Percentiles rank a stretch among this genome's conserved stretches.
Evolutionary conservation across 441 rosid genomes (phyloP).

Genomic region (Theobroma grandiflorum): DNA sequence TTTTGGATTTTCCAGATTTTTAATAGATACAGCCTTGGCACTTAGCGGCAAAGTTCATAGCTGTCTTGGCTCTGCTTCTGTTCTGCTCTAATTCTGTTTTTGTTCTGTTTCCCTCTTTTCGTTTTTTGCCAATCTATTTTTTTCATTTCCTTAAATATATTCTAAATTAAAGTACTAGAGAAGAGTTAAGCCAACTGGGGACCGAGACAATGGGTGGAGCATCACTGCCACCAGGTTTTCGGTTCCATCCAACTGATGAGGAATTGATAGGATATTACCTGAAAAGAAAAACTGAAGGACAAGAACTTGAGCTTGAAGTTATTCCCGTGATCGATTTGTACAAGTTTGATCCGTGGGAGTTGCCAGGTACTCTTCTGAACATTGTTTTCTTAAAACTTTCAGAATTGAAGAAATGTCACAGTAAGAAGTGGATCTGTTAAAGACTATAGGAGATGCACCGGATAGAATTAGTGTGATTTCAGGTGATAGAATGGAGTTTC

Average conservation of each 20-base stretch:
- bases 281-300: conserved; percentile 67
- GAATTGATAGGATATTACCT: conserved; percentile 77
- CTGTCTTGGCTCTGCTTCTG: conserved; percentile 3
- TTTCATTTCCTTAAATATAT: background rate
- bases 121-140: background rate
- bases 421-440: background rate
- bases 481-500: background rate
- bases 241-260: conserved; percentile 77
- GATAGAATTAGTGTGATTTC: background rate
- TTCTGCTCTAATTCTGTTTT: conserved; percentile 14
- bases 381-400: background rate
- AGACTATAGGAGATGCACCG: background rate
- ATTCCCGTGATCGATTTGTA: conserved; percentile 79
- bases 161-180: background rate
- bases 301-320: conserved; percentile 82
- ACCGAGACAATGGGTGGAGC: conserved; percentile 62
- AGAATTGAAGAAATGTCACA: background rate
- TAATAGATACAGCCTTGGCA: conserved; percentile 60
- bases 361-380: conserved; percentile 61
- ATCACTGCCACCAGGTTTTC: conserved; percentile 84
- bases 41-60: conserved; percentile 38
- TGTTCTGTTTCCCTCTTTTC: conserved; percentile 2
- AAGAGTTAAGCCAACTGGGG: conserved; percentile 22
- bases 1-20: conserved; percentile 95
- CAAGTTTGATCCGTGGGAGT: conserved; percentile 96